Conservation (phyloP, 257 asterid species). For the Eucommia ulmoides region DNA sequence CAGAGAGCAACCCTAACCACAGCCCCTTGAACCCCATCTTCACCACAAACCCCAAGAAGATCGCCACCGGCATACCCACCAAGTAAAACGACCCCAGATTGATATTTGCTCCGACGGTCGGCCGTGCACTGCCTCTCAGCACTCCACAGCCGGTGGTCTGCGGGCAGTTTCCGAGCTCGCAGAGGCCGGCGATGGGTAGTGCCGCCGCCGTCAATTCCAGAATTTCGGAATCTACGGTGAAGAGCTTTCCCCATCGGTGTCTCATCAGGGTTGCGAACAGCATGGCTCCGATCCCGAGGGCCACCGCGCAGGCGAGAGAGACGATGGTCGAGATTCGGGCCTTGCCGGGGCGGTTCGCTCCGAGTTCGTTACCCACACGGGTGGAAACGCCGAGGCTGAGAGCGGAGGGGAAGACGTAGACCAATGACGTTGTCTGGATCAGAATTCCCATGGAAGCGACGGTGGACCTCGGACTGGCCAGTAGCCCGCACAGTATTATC, state of each 20-base stretch:
- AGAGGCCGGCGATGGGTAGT: constrained; percentile 75
- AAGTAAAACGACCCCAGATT: constrained; percentile 82
- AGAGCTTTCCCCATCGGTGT: constrained; percentile 58
- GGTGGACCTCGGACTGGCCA: constrained; percentile 60
- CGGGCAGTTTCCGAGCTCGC: constrained; percentile 95
- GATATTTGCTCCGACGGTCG: constrained; percentile 66
- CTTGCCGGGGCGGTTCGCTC: constrained; percentile 49
- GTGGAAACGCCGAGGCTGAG: constrained; percentile 81
- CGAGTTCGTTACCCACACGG: constrained; percentile 65
- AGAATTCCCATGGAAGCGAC: constrained; percentile 87
- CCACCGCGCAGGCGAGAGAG: constrained; percentile 33
- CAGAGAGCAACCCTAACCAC: constrained; percentile 90
- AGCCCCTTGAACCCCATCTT: constrained; percentile 74
- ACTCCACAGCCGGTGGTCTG: constrained; percentile 96
- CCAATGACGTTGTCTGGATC: constrained; percentile 74
- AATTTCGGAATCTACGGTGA: constrained; percentile 55
- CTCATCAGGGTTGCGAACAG: constrained; percentile 50
- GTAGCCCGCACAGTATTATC: constrained; percentile 72
- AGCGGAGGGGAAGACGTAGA: constrained; percentile 81
- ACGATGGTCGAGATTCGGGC: constrained; percentile 62
- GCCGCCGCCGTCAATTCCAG: constrained; percentile 60
- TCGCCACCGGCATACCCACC: constrained; percentile 92
- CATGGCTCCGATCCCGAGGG: constrained; percentile 59
- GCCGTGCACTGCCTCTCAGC: constrained; percentile 78
- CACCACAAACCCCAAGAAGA: constrained; percentile 55